phyloP scores from a whole-genome alignment of 352 stramenopile species.

The Phytophthora uliginosa region DNA sequence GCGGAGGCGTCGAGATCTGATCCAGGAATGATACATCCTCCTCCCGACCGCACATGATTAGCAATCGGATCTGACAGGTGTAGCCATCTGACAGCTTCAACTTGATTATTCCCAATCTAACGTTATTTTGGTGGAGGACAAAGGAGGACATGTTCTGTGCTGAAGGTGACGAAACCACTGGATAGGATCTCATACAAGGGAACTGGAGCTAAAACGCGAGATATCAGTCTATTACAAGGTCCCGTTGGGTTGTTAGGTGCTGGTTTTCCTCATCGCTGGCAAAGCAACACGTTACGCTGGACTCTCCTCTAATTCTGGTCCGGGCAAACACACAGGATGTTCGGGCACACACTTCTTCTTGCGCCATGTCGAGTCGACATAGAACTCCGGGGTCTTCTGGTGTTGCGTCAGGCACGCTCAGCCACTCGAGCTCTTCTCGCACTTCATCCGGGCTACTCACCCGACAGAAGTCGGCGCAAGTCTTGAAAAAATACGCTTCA shows the following conservation, averaged over 20 bases:
- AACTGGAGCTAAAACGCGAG: no score
- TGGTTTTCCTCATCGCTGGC: not conserved
- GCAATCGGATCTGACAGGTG: conserved; percentile 31
- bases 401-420: not conserved
- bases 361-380: conserved; percentile 17
- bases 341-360: conserved; percentile 1
- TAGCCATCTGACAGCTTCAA: not conserved
- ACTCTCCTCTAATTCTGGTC: conserved; percentile 3
- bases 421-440: not conserved
- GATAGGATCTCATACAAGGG: no score
- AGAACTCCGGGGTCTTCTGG: conserved; percentile 6
- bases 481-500: conserved; percentile 43
- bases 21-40: conserved; percentile 17
- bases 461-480: conserved; percentile 19
- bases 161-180: not conserved
- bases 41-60: conserved; percentile 14
- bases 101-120: no score
- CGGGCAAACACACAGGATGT: not conserved
- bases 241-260: not conserved
- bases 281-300: not conserved
- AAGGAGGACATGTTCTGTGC: not conserved
- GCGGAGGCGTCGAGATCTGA: conserved; percentile 11
- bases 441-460: not conserved
- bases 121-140: no score
- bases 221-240: not conserved